Evolutionary conservation across 2,329 filamentous ascomycete genomes (phyloP).

Genomic region (Dendryphion nanum): DNA sequence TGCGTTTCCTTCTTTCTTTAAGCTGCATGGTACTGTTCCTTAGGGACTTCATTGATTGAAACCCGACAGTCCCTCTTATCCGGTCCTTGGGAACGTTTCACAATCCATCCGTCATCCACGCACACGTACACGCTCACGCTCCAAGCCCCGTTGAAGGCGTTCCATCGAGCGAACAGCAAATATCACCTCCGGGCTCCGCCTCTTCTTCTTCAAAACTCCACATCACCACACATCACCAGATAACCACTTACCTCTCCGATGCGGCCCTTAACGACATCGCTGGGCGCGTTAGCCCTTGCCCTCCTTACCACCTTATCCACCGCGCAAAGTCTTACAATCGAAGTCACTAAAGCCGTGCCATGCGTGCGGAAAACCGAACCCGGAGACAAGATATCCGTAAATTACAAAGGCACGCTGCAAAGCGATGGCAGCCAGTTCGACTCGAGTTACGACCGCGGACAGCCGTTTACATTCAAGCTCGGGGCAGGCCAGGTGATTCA

Average conservation of each 20-base stretch:
- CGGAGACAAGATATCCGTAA: constrained; percentile 49
- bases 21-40: no score
- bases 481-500: constrained; percentile 84
- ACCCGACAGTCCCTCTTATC: no score
- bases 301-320: constrained; percentile 19
- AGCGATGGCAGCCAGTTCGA: constrained; percentile 77
- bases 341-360: constrained; percentile 41
- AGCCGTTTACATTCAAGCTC: constrained; percentile 75
- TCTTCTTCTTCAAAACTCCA: background rate
- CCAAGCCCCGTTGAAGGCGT: no score
- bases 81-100: no score
- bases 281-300: constrained; percentile 21
- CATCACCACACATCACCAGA: background rate
- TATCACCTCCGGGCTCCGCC: background rate
- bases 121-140: background rate
- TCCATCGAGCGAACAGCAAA: no score
- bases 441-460: constrained; percentile 72
- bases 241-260: constrained; percentile 15
- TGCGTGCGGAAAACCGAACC: constrained; percentile 46
- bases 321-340: constrained; percentile 38
- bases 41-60: no score
- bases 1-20: no score
- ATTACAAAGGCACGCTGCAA: constrained; percentile 51
- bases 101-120: background rate
- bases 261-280: constrained; percentile 21